Conservation (phyloP, 352 stramenopile genomes). For the Phytophthora sp. region DNA sequence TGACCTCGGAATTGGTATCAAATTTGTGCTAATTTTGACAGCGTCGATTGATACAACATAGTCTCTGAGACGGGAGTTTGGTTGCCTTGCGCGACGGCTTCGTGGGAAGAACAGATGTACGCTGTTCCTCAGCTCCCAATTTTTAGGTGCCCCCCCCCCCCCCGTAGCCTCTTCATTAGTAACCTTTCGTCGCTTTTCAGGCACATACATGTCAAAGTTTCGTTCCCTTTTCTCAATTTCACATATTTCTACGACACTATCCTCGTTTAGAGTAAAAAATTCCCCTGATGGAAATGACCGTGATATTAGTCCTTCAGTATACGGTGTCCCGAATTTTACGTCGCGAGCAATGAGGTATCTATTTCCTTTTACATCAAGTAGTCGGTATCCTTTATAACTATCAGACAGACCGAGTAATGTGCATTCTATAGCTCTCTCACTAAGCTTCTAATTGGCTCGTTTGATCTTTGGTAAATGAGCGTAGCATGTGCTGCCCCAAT, state of each 20-base stretch:
- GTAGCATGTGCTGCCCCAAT: too few species aligned
- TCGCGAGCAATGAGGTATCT: slow-evolving; percentile 4
- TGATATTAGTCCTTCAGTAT: not conserved
- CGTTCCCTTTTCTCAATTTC: not conserved
- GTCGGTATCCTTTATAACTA: not conserved
- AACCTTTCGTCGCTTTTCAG: too few species aligned
- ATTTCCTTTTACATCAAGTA: slow-evolving; percentile 12
- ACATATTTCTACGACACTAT: not conserved
- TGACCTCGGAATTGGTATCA: not conserved
- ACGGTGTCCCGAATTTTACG: slow-evolving; percentile 1
- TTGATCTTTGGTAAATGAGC: too few species aligned
- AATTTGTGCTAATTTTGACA: not conserved
- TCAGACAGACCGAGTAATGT: not conserved
- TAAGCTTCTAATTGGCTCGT: not conserved
- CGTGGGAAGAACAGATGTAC: too few species aligned
- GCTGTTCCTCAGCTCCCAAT: too few species aligned
- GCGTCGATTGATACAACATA: not conserved
- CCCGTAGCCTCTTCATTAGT: too few species aligned
- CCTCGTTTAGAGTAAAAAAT: not conserved
- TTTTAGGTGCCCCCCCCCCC: too few species aligned
- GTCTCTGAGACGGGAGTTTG: not conserved
- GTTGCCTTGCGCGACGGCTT: too few species aligned
- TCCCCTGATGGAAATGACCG: slow-evolving; percentile 3
- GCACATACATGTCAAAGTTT: too few species aligned
- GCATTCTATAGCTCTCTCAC: slow-evolving; percentile 1